Conservation (phyloP, 495 filamentous ascomycete genomes). For the Xylaria acuta region DNA sequence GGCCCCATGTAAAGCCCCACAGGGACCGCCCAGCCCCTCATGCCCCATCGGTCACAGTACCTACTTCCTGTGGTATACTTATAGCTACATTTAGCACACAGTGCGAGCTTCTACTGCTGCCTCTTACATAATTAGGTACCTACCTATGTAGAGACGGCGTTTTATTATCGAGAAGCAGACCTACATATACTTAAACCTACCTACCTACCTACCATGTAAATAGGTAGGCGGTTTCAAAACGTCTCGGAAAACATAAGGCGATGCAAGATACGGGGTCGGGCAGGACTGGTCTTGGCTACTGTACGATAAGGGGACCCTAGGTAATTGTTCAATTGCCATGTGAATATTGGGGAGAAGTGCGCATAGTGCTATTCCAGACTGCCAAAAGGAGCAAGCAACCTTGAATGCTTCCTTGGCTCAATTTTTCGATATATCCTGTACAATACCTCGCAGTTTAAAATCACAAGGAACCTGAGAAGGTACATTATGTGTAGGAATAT, state of each 20-base stretch:
- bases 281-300: not conserved
- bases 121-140: not conserved
- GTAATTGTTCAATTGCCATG: not conserved
- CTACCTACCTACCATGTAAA: too few species aligned
- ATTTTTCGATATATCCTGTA: not conserved
- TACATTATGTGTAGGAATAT: not conserved
- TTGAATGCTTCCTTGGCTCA: not conserved
- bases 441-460: not conserved
- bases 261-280: not conserved
- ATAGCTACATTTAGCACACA: not conserved
- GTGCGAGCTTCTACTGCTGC: not conserved
- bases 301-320: not conserved
- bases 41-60: not conserved
- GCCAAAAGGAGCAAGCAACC: not conserved
- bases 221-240: too few species aligned
- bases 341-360: not conserved
- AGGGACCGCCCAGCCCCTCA: not conserved
- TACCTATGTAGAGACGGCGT: not conserved
- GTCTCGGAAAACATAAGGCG: not conserved
- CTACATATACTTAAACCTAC: not conserved
- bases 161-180: not conserved
- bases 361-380: not conserved
- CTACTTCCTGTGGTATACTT: too few species aligned
- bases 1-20: not conserved
- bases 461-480: not conserved